Base-by-base conservation (phyloP, 192 early-diverging fungal species). In the Umbelopsis vinacea region DNA sequence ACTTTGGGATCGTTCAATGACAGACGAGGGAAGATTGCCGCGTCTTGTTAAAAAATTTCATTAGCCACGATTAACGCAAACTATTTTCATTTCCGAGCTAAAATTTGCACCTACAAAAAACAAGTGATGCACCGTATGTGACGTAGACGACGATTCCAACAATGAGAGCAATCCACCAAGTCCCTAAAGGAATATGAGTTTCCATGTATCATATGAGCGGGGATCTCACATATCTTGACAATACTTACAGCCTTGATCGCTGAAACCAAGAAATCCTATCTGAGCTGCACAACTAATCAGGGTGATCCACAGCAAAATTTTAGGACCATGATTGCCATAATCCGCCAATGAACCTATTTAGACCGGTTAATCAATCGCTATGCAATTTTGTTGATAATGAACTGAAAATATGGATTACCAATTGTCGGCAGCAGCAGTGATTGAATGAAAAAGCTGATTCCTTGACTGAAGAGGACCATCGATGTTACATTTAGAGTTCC, bases 361-460 rank as follows among this genome's bases (percentile, higher is more conserved):
- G 40, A 43, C 6, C 5, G 11, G 11, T 11, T 11, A 43, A 12
- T 43, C 11, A 43, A 43, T 6, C 11, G 6, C 40, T 12, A 12
- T 12, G 11, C 40, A 1, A 43, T 43, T 43, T 43, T 12, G 5
- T 43, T 43, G 40, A 43, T 43, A 0, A 12, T 11, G 6, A 43
- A 12, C 5, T 43, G 6, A 11, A 29, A 43, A 43, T 43, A 6
- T 43, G 40, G 5, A 43, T 12, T 43, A 43, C 76, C 72, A 67
- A 78, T 72, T 9, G 76, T 69, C 0, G 76, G 73, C 10, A 78
- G 53, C 17, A 78, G 26, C 1, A 78, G 10, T 33, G 71, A 71
- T 46, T 78, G 76, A 21, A 78, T 66, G n/a, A 53, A 66, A 70
- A 78, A 78, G 23, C 71, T 67, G 17, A 78, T 70, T 46, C 72